phyloP scores from a whole-genome alignment of 352 stramenopile genomes.

The Globisporangium uncinulatum region DNA sequence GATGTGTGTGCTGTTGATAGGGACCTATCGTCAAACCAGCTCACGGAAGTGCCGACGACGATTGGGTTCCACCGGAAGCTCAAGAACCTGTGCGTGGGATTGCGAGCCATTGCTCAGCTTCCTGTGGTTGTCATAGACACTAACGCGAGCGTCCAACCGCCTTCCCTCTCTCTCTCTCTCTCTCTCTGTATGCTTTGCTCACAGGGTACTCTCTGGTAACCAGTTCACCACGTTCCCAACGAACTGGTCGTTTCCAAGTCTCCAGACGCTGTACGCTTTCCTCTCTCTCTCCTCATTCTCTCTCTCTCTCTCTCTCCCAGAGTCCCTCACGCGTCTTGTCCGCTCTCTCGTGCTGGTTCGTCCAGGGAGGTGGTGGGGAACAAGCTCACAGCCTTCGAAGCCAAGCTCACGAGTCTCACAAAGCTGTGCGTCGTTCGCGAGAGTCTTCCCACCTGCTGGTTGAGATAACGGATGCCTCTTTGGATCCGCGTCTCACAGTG shows the following conservation, averaged over 20 bases:
- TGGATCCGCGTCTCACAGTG: background rate
- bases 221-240: conserved; percentile 3
- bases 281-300: background rate
- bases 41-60: background rate
- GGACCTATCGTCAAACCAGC: background rate
- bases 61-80: conserved; percentile 4
- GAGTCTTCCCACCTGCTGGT: background rate
- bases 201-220: conserved; percentile 1
- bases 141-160: too few relatives aligned
- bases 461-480: background rate
- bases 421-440: background rate
- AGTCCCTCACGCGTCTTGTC: background rate
- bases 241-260: conserved; percentile 1
- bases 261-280: background rate
- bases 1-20: background rate
- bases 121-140: too few relatives aligned
- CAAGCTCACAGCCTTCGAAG: conserved; percentile 2
- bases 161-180: background rate
- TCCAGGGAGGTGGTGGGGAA: background rate
- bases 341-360: background rate
- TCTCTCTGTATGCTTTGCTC: background rate
- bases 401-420: background rate
- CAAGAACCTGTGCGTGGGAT: conserved; percentile 4
- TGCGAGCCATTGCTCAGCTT: background rate
- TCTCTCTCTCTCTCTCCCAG: background rate